Percentiles rank a stretch among this genome's conserved stretches.
Conservation (phyloP, 257 asterid species). For the Avicennia marina region DNA sequence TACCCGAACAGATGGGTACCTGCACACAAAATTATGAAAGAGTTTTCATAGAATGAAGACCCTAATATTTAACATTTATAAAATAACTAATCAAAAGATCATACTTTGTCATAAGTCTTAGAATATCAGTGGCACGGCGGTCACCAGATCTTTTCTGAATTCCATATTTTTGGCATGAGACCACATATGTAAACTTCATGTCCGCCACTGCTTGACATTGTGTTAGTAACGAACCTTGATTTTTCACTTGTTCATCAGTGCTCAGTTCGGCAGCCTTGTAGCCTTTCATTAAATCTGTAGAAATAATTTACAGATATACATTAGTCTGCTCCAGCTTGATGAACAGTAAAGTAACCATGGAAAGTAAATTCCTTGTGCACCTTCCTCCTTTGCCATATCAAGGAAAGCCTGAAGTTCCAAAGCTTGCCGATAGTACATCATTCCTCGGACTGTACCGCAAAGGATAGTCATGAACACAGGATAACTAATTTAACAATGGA, state of each 20-base stretch:
- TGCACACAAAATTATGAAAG: constrained; percentile 33
- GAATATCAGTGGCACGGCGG: constrained; percentile 70
- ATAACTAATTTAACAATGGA: constrained; percentile 1
- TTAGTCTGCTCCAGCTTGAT: constrained; percentile 8
- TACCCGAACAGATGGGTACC: constrained; percentile 97
- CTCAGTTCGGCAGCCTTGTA: constrained; percentile 76
- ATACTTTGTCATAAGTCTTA: constrained; percentile 90
- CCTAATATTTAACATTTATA: constrained; percentile 17
- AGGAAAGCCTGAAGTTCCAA: constrained; percentile 96
- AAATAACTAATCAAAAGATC: constrained; percentile 14
- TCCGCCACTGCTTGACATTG: constrained; percentile 95
- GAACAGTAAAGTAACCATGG: constrained; percentile 10
- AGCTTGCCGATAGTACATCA: constrained; percentile 99
- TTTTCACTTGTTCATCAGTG: constrained; percentile 55
- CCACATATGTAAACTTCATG: constrained; percentile 92
- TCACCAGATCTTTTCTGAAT: constrained; percentile 87
- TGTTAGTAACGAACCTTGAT: constrained; percentile 64
- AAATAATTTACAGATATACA: constrained; percentile 17
- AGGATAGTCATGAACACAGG: constrained; percentile 11
- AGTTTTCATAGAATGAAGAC: constrained; percentile 18
- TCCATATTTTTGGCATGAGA: constrained; percentile 91
- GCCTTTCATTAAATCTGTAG: constrained; percentile 84
- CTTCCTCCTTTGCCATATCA: constrained; percentile 97
- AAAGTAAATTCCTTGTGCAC: constrained; percentile 30
- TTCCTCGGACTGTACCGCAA: constrained; percentile 71